Evolutionary conservation across 2,329 filamentous ascomycete genomes (phyloP).

Genomic region (Fusarium paranaense): DNA sequence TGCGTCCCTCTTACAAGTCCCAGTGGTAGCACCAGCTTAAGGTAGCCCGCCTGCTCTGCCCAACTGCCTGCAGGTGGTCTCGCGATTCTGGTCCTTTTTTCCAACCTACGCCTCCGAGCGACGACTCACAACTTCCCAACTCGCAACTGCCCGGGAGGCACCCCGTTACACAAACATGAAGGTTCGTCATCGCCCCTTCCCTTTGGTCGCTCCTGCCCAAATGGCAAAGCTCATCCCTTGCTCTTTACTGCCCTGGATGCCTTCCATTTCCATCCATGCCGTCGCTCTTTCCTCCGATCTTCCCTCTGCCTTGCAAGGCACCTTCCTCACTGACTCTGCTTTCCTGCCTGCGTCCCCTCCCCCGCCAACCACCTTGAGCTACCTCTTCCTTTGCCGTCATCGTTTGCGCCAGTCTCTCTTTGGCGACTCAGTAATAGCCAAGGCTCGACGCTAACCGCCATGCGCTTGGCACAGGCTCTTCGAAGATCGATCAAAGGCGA

Average conservation of each 20-base stretch:
- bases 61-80: constrained; percentile 30
- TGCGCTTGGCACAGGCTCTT: constrained; percentile 73
- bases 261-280: constrained; percentile 3
- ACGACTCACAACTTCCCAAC: constrained; percentile 39
- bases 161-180: constrained; percentile 52
- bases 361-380: constrained; percentile 17
- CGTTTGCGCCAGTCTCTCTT: constrained; percentile 20
- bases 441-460: constrained; percentile 54
- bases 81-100: constrained; percentile 39
- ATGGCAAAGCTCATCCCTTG: constrained; percentile 8
- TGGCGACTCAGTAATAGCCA: constrained; percentile 29
- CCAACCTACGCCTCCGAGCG: constrained; percentile 32
- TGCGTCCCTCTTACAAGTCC: constrained; percentile 1
- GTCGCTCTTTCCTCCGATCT: constrained; percentile 11
- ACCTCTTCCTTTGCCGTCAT: constrained; percentile 11
- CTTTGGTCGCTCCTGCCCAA: constrained; percentile 29
- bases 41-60: constrained; percentile 37
- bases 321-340: constrained; percentile 1
- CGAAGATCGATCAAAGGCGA: constrained; percentile 92
- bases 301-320: constrained; percentile 16
- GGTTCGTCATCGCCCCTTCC: constrained; percentile 47
- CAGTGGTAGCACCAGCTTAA: constrained; percentile 38
- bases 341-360: constrained; percentile 19
- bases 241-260: constrained; percentile 7
- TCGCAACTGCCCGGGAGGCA: constrained; percentile 45